phyloP scores from a whole-genome alignment of 257 asterid genomes.

The Perilla frutescens region DNA sequence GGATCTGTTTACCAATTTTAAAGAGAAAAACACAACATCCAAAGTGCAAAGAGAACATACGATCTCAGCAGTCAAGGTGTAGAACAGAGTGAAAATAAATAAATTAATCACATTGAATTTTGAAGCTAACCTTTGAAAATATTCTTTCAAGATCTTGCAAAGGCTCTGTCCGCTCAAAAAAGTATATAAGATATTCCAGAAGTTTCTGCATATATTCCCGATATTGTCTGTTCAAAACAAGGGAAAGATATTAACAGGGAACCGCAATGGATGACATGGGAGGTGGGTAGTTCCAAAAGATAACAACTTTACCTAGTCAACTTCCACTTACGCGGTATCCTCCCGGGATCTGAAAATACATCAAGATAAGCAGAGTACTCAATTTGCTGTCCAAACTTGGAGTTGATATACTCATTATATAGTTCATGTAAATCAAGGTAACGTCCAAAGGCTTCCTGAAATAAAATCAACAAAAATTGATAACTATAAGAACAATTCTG shows the following conservation, averaged over 20 bases:
- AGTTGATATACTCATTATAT: constrained; percentile 79
- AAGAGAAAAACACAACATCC: constrained; percentile 16
- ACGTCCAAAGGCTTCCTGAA: constrained; percentile 90
- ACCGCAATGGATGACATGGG: not conserved
- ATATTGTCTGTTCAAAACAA: constrained; percentile 69
- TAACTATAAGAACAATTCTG: constrained; percentile 8
- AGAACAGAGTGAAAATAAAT: not conserved
- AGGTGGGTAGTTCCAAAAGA: not conserved
- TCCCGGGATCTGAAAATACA: constrained; percentile 66
- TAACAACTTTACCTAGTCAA: constrained; percentile 63
- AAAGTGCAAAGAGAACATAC: constrained; percentile 9
- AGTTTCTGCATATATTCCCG: constrained; percentile 79
- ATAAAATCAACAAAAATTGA: constrained; percentile 15
- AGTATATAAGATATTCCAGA: constrained; percentile 75
- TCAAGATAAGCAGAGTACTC: constrained; percentile 89
- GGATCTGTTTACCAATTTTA: constrained; percentile 15
- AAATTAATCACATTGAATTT: constrained; percentile 3
- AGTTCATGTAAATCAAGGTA: constrained; percentile 96
- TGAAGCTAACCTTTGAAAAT: constrained; percentile 68
- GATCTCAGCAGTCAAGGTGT: constrained; percentile 25
- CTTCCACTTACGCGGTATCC: constrained; percentile 68
- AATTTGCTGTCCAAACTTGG: constrained; percentile 80
- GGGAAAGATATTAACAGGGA: constrained; percentile 13
- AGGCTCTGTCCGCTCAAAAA: constrained; percentile 85
- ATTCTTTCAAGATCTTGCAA: constrained; percentile 90